These are phyloP conservation scores for Dissophora globulifera DNA, from an alignment of 192 early-diverging fungal species.

Conservation along the genomic window DNA sequence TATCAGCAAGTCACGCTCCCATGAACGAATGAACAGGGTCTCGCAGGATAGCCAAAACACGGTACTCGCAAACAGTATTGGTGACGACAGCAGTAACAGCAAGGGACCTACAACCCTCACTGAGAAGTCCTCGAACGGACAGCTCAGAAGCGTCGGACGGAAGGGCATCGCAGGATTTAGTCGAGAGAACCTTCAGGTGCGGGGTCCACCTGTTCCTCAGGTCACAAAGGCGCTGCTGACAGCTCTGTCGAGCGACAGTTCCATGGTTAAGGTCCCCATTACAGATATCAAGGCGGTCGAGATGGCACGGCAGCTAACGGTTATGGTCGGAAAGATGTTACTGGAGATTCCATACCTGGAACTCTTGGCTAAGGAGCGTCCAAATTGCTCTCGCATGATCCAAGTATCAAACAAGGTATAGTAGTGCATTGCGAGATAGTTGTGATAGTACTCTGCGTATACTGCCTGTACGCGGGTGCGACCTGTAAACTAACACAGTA, in stretches of 20 bases:
- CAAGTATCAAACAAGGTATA: constrained; percentile 80
- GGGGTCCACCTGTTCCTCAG: constrained; percentile 27
- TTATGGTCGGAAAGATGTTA: constrained; percentile 78
- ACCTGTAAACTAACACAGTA: no score
- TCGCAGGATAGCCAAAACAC: not conserved
- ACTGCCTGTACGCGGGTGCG: no score
- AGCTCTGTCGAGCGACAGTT: constrained; percentile 18
- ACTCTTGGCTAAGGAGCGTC: constrained; percentile 74
- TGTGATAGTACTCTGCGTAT: constrained; percentile 33
- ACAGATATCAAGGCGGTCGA: constrained; percentile 83
- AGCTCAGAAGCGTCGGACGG: constrained; percentile 43
- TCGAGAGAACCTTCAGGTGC: constrained; percentile 2
- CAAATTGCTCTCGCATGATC: constrained; percentile 58
- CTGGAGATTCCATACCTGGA: constrained; percentile 76
- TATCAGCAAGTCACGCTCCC: constrained; percentile 20
- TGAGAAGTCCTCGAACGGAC: constrained; percentile 50
- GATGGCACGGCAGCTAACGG: constrained; percentile 85
- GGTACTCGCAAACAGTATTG: not conserved
- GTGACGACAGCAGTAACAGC: not conserved
- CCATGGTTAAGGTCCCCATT: constrained; percentile 54
- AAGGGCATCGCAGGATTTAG: constrained; percentile 43
- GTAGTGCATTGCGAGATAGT: constrained; percentile 25
- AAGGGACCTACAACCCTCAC: constrained; percentile 13
- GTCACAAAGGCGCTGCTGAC: constrained; percentile 41
- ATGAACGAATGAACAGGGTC: constrained; percentile 21